Conservation (phyloP, 257 asterid species). For the Vinca minor region DNA sequence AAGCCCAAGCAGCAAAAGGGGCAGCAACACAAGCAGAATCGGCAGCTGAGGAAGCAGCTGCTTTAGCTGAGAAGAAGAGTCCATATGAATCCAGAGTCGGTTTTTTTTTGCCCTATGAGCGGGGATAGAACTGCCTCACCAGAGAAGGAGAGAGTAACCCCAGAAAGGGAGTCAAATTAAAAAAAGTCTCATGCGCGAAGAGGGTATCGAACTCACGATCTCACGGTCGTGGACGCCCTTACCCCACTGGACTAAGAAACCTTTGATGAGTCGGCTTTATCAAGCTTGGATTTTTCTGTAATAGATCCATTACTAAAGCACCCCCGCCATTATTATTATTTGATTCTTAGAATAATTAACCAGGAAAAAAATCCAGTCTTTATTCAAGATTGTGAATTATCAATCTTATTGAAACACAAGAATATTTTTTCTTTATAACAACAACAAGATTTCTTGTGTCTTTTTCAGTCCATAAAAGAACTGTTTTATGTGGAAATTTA, state of each 20-base stretch:
- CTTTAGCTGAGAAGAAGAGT: constrained; percentile 37
- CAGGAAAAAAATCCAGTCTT: not conserved
- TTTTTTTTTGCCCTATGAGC: too few species aligned
- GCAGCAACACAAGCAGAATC: constrained; percentile 35
- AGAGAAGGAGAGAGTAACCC: too few species aligned
- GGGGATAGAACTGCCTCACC: too few species aligned
- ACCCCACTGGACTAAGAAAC: too few species aligned
- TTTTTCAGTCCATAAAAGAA: not conserved
- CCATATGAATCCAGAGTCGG: constrained; percentile 40
- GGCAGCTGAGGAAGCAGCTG: constrained; percentile 41
- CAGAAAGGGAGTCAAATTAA: too few species aligned
- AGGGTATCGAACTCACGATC: too few species aligned
- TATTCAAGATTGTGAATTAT: constrained; percentile 6
- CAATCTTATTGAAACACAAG: not conserved
- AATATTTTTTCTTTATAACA: not conserved
- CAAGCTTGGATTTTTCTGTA: constrained; percentile 43
- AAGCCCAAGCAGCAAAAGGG: constrained; percentile 54
- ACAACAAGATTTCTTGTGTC: not conserved
- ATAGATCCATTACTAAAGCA: constrained; percentile 47
- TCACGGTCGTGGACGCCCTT: too few species aligned
- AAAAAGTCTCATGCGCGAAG: too few species aligned
- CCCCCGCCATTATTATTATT: constrained; percentile 51
- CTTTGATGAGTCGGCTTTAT: constrained; percentile 31
- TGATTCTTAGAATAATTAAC: too few species aligned
- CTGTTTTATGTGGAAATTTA: not conserved